A percentile compares a stretch with the other conserved stretches of the same genome.
phyloP scores from a whole-genome alignment of 306 rosid species.

The Lathyrus tuberosus region DNA sequence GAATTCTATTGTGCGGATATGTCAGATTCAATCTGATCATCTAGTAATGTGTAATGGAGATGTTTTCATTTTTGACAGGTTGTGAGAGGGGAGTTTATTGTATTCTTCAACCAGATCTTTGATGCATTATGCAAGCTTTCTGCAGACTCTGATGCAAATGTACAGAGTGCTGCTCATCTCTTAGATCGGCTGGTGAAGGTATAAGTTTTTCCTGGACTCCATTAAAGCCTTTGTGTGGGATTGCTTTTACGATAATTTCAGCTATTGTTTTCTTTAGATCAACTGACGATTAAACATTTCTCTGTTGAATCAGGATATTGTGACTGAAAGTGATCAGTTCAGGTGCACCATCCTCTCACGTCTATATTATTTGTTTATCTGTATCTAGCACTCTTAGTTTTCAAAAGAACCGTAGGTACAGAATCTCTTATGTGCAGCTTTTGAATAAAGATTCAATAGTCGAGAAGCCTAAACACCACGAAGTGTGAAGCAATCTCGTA shows the following conservation, averaged over 20 bases:
- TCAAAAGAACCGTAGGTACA: constrained; percentile 34
- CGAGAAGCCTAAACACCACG: constrained; percentile 28
- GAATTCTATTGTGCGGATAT: constrained; percentile 38
- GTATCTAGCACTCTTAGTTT: constrained; percentile 36
- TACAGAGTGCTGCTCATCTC: constrained; percentile 98
- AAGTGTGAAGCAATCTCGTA: constrained; percentile 40
- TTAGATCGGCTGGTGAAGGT: constrained; percentile 99
- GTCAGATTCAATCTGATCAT: constrained; percentile 27
- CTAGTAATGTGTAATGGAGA: constrained; percentile 41
- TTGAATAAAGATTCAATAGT: constrained; percentile 25
- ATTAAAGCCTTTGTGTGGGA: constrained; percentile 4
- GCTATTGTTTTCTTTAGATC: constrained; percentile 30
- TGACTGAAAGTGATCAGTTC: constrained; percentile 99
- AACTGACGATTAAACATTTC: constrained; percentile 42
- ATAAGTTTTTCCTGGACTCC: constrained; percentile 31
- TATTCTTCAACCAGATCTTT: constrained; percentile 95
- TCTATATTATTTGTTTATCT: constrained; percentile 34
- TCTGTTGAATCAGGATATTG: constrained; percentile 86
- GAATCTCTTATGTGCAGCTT: constrained; percentile 32
- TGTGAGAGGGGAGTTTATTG: constrained; percentile 96
- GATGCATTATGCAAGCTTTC: constrained; percentile 99
- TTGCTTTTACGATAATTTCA: constrained; percentile 36
- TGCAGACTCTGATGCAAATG: constrained; percentile 92
- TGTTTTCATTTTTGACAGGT: constrained; percentile 60
- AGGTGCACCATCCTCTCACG: constrained; percentile 59